Base-by-base conservation (phyloP, 306 rosid species). In the Lupinus albus region DNA sequence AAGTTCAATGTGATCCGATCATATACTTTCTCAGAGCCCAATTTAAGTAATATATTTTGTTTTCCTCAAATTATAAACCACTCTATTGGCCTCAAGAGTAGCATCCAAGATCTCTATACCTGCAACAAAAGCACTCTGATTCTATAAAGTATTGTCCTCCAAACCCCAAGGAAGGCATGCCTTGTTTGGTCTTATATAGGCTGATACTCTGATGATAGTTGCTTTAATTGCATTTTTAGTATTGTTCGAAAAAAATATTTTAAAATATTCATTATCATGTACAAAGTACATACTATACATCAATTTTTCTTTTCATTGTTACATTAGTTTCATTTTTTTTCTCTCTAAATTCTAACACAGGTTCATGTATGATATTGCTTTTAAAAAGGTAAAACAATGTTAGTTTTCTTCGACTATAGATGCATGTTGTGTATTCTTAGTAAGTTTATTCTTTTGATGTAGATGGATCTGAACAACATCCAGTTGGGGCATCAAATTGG, bases 401-500 rank as follows among this genome's bases (percentile, higher is more conserved):
- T 65, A 42, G 45, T 55, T 59, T 21, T 38, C 39, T 10, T 46
- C 33, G 32, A 9, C 18, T n/a, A 44, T 18, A 15, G 49, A 56
- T 56, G 35, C 59, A 6, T 63, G 16, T 71, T 53, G 12, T 55
- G 42, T 64, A 56, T 51, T 72, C 56, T 83, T 67, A 17, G 46
- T 68, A 30, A 13, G 32, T 71, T 3, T 53, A 16, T 25, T 42
- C 41, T 78, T 72, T 58, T 60, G 64, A 50, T 76, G 68, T 73
- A 86, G 93, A 83, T 70, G 90, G 81, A 55, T 64, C 85, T 33
- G 80, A 65, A 39, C 62, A 71, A 69, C 64, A 47, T 63, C 74
- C 93, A 8, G 68, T 41, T 63, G 80, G 72, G 33, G 50, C 46
- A 64, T 80, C 91, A 64, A 82, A 77, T 53, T 83, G 86, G 92